These are phyloP conservation scores for Lizonia empirigonia DNA, from an alignment of 2,329 filamentous ascomycete species.

Conservation along the genomic window DNA sequence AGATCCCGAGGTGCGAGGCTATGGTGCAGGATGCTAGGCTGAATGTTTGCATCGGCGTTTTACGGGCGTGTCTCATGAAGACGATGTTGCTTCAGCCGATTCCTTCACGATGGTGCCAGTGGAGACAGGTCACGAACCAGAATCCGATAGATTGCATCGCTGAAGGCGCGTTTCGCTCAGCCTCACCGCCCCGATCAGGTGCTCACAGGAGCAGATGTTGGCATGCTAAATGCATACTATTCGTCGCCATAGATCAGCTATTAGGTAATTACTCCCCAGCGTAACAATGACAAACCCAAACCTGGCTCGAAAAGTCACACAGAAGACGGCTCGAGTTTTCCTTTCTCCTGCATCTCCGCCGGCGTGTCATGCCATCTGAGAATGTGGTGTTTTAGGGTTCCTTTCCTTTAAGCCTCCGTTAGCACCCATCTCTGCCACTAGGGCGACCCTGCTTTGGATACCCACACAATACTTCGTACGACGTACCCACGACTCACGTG, in stretches of 20 bases:
- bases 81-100: slow-evolving; percentile 1
- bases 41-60: slow-evolving; percentile 7
- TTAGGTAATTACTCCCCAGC: slow-evolving; percentile 45
- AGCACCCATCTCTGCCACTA: slow-evolving; percentile 12
- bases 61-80: slow-evolving; percentile 7
- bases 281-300: slow-evolving; percentile 34
- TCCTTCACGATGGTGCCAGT: slow-evolving; percentile 12
- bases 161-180: slow-evolving; percentile 29
- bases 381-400: slow-evolving; percentile 19
- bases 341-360: slow-evolving; percentile 47
- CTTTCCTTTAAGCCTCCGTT: slow-evolving; percentile 11
- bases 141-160: slow-evolving; percentile 20
- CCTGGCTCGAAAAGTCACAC: slow-evolving; percentile 35
- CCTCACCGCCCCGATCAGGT: slow-evolving; percentile 29
- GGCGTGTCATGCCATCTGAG: slow-evolving; percentile 14
- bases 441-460: slow-evolving; percentile 29
- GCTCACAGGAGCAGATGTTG: slow-evolving; percentile 26
- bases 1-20: slow-evolving; percentile 9
- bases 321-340: slow-evolving; percentile 24
- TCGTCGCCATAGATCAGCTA: slow-evolving; percentile 37
- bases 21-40: slow-evolving; percentile 13
- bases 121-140: slow-evolving; percentile 10
- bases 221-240: slow-evolving; percentile 42
- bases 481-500: slow-evolving; percentile 30
- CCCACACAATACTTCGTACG: slow-evolving; percentile 7